These are phyloP conservation scores for Vittaforma corneae DNA, from an alignment of 371 early-diverging fungal genomes.

Conservation along the genomic window DNA sequence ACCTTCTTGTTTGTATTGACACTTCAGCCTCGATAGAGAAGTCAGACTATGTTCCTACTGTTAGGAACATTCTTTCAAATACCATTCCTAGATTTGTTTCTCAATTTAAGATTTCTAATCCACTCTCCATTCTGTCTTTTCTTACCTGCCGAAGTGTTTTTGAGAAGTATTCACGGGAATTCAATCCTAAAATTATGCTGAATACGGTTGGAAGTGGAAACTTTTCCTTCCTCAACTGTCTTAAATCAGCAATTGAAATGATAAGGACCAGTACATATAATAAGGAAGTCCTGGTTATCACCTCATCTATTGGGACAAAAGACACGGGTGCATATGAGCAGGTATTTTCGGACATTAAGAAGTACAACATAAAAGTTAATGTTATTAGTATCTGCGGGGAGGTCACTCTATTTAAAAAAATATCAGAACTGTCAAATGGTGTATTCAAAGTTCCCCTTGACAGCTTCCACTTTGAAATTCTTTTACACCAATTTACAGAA, in stretches of 20 bases:
- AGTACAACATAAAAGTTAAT: slow-evolving; percentile 45
- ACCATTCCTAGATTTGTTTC: slow-evolving; percentile 22
- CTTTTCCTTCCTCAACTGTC: slow-evolving; percentile 40
- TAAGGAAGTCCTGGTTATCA: slow-evolving; percentile 43
- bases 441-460: slow-evolving; percentile 43
- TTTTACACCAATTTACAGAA: slow-evolving; percentile 32
- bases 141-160: slow-evolving; percentile 11
- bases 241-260: slow-evolving; percentile 24
- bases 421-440: slow-evolving; percentile 44
- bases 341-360: slow-evolving; percentile 19
- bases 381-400: slow-evolving; percentile 53
- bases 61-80: slow-evolving; percentile 22
- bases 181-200: slow-evolving; percentile 17
- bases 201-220: slow-evolving; percentile 32
- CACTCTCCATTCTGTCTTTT: slow-evolving; percentile 40
- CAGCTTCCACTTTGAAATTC: slow-evolving; percentile 30
- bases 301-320: slow-evolving; percentile 22
- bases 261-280: slow-evolving; percentile 20
- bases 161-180: slow-evolving; percentile 16
- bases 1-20: slow-evolving; percentile 44
- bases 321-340: slow-evolving; percentile 17
- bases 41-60: slow-evolving; percentile 37
- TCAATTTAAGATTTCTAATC: slow-evolving; percentile 36
- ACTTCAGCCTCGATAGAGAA: slow-evolving; percentile 42
- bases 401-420: slow-evolving; percentile 44